Conservation (phyloP, 495 filamentous ascomycete genomes). For the Xylaria nigripes region DNA sequence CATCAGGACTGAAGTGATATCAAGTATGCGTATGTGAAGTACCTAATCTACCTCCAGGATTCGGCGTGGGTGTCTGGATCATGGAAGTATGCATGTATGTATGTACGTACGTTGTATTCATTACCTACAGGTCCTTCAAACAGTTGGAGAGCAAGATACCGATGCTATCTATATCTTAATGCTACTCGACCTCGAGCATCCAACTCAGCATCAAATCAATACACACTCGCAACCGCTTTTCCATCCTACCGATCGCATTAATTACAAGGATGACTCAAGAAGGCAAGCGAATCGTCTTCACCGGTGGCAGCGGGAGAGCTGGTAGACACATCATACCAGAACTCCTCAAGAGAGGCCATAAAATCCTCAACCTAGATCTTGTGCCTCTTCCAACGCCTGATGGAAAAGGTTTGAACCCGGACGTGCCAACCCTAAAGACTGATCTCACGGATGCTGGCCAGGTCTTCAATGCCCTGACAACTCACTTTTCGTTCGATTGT, state of each 20-base stretch:
- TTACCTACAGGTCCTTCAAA: too few relatives aligned
- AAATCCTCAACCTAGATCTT: constrained; percentile 52
- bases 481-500: constrained; percentile 46
- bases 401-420: constrained; percentile 21
- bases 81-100: too few relatives aligned
- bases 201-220: background rate
- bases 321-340: constrained; percentile 50
- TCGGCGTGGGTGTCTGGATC: too few relatives aligned
- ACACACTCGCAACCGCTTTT: background rate
- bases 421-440: constrained; percentile 49
- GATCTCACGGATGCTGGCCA: constrained; percentile 53
- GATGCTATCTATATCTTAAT: background rate
- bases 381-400: constrained; percentile 28
- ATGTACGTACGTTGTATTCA: too few relatives aligned
- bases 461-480: constrained; percentile 50
- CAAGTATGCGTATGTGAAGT: too few relatives aligned
- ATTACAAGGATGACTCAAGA: background rate
- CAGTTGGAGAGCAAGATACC: too few relatives aligned
- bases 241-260: background rate
- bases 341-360: constrained; percentile 43
- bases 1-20: too few relatives aligned
- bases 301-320: constrained; percentile 49
- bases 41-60: too few relatives aligned
- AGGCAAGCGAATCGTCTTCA: constrained; percentile 46
- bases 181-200: background rate